phyloP scores from a whole-genome alignment of 2,329 filamentous ascomycete genomes.

The Fusarium sp. region DNA sequence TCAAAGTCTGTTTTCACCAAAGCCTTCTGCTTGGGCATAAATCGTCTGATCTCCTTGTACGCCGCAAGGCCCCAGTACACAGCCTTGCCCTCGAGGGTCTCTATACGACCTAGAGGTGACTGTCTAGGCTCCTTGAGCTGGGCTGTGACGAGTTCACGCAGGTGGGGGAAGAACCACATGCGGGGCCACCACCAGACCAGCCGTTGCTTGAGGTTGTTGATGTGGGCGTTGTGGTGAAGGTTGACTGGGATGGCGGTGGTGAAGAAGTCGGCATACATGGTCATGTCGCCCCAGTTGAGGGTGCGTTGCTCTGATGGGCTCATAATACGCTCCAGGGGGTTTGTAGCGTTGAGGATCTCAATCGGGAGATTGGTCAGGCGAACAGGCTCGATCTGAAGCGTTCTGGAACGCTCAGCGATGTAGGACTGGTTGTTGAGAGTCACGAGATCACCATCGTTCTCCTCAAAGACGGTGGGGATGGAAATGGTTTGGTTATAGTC shows the following conservation, averaged over 20 bases:
- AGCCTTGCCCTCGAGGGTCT: conserved; percentile 6
- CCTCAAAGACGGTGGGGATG: conserved; percentile 40
- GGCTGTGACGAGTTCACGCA: conserved; percentile 20
- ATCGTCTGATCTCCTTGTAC: conserved; percentile 31
- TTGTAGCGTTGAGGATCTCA: conserved; percentile 30
- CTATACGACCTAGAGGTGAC: conserved; percentile 11
- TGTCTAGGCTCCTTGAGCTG: conserved; percentile 31
- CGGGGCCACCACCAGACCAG: conserved; percentile 38
- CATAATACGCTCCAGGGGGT: conserved; percentile 10
- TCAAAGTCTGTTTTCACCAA: conserved; percentile 19
- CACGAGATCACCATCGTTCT: conserved; percentile 40
- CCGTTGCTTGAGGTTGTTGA: conserved; percentile 32
- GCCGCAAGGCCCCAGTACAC: conserved; percentile 33
- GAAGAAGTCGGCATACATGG: conserved; percentile 41
- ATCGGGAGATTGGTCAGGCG: conserved; percentile 31
- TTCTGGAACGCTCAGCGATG: conserved; percentile 20
- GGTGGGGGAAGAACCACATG: conserved; percentile 43
- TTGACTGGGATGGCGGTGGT: conserved; percentile 40
- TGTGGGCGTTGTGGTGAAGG: conserved; percentile 43
- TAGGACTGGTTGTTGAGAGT: conserved; percentile 31
- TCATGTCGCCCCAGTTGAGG: conserved; percentile 42
- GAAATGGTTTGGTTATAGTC: conserved; percentile 43
- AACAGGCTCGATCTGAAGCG: conserved; percentile 34
- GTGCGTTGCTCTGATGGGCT: not conserved
- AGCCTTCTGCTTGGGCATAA: not conserved